Evolutionary conservation across 805 yeast species (phyloP).

Genomic region (Wickerhamiella spandovensis): DNA sequence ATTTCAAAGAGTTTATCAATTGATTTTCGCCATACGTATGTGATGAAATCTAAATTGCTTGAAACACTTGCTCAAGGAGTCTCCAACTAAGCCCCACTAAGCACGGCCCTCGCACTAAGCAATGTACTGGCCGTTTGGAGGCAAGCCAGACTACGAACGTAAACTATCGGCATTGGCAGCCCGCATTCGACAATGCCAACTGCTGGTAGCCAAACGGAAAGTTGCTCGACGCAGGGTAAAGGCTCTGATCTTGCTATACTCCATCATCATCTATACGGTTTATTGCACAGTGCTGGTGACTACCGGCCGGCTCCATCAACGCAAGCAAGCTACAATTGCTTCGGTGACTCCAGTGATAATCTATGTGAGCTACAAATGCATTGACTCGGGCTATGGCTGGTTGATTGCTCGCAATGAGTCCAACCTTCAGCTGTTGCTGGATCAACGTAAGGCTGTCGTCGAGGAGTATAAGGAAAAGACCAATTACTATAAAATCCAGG

Average conservation of each 20-base stretch:
- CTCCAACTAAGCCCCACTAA: too few species aligned
- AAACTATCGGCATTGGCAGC: constrained; percentile 22
- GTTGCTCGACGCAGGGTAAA: constrained; percentile 19
- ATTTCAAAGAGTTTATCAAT: too few species aligned
- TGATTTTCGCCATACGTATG: too few species aligned
- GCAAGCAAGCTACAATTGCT: not conserved
- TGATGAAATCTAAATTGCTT: too few species aligned
- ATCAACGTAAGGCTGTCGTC: constrained; percentile 39
- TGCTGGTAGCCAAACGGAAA: constrained; percentile 9
- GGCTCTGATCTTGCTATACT: constrained; percentile 22
- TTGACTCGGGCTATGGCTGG: constrained; percentile 14
- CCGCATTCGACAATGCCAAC: constrained; percentile 13
- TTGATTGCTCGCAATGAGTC: constrained; percentile 17
- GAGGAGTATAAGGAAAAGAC: constrained; percentile 60
- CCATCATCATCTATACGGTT: constrained; percentile 19
- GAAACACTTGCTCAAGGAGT: too few species aligned
- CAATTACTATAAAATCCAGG: constrained; percentile 61
- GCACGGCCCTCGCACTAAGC: too few species aligned
- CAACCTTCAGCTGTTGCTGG: constrained; percentile 26
- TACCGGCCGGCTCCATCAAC: not conserved
- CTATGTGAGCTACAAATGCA: constrained; percentile 8
- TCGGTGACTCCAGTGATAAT: constrained; percentile 11
- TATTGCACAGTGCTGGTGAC: constrained; percentile 5
- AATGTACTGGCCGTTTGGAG: constrained; percentile 4
- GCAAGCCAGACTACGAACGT: constrained; percentile 22